Evolutionary conservation across 2,329 filamentous ascomycete species (phyloP).

Genomic region (Aspergillus tanneri): DNA sequence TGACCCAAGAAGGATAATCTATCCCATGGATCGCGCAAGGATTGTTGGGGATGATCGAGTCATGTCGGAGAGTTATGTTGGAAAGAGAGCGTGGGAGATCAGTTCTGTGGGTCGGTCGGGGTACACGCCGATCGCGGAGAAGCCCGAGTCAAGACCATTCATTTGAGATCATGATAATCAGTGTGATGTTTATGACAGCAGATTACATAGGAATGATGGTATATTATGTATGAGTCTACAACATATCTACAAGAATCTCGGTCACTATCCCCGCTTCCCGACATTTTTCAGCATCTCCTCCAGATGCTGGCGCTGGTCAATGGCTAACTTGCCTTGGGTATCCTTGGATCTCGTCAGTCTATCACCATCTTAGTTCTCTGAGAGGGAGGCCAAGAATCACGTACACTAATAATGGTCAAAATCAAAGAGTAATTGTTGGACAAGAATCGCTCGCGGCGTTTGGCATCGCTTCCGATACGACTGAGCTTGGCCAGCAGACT

Average conservation of each 20-base stretch:
- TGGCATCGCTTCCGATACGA: constrained; percentile 70
- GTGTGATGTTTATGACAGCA: too few relatives aligned
- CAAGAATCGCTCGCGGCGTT: constrained; percentile 82
- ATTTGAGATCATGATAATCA: not conserved
- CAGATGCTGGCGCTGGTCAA: constrained; percentile 66
- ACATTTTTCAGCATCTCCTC: constrained; percentile 41
- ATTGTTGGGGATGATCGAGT: not conserved
- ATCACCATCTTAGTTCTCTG: too few relatives aligned
- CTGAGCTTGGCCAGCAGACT: constrained; percentile 75
- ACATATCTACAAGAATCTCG: not conserved
- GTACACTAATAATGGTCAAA: constrained; percentile 80
- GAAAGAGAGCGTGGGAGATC: not conserved
- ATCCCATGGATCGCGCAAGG: not conserved
- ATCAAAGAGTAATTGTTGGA: constrained; percentile 96
- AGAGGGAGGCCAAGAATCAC: constrained; percentile 16
- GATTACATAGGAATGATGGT: too few relatives aligned
- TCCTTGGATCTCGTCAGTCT: too few relatives aligned
- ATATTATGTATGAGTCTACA: not conserved
- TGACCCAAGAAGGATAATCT: not conserved
- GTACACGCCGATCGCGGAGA: not conserved
- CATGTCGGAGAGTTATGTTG: not conserved
- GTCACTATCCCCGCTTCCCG: constrained; percentile 28
- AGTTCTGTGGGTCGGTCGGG: not conserved
- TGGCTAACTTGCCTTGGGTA: constrained; percentile 49
- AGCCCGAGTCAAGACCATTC: not conserved